Evolutionary conservation across 2,329 filamentous ascomycete species (phyloP).

Genomic region (Colletotrichum nymphaeae): DNA sequence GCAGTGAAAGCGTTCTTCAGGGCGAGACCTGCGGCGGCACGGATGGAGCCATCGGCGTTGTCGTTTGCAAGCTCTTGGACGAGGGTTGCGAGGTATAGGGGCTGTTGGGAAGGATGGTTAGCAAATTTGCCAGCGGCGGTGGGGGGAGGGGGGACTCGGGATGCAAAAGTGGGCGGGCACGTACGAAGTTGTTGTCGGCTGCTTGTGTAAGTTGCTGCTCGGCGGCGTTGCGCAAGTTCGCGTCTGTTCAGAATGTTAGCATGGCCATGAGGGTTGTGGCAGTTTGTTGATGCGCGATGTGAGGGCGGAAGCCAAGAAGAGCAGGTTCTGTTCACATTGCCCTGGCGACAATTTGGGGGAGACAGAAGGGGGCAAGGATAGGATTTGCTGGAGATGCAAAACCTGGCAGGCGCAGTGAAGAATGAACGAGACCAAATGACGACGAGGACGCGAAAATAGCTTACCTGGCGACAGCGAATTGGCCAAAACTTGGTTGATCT

Average conservation of each 20-base stretch:
- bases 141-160: slow-evolving; percentile 34
- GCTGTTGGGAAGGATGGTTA: slow-evolving; percentile 63
- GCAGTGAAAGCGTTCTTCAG: slow-evolving; percentile 98
- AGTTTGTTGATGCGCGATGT: slow-evolving; percentile 18
- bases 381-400: slow-evolving; percentile 18
- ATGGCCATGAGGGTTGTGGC: slow-evolving; percentile 18
- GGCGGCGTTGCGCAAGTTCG: slow-evolving; percentile 86
- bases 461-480: slow-evolving; percentile 95
- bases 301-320: slow-evolving; percentile 22
- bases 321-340: slow-evolving; percentile 10
- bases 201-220: slow-evolving; percentile 95
- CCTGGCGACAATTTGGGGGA: slow-evolving; percentile 16
- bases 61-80: slow-evolving; percentile 96
- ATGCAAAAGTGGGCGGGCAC: slow-evolving; percentile 43
- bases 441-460: slow-evolving; percentile 45
- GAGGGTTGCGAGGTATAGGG: slow-evolving; percentile 91
- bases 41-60: slow-evolving; percentile 81
- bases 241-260: slow-evolving; percentile 71
- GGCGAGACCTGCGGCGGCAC: slow-evolving; percentile 93
- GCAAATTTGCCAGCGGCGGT: slow-evolving; percentile 34
- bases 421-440: slow-evolving; percentile 24
- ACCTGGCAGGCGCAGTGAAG: slow-evolving; percentile 17
- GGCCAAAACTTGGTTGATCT: slow-evolving; percentile 97
- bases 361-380: neutral
- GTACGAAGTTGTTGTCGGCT: slow-evolving; percentile 94